Evolutionary conservation across 1,284 basidiomycete genomes (phyloP).

Genomic region (Amylostereum chailletii): DNA sequence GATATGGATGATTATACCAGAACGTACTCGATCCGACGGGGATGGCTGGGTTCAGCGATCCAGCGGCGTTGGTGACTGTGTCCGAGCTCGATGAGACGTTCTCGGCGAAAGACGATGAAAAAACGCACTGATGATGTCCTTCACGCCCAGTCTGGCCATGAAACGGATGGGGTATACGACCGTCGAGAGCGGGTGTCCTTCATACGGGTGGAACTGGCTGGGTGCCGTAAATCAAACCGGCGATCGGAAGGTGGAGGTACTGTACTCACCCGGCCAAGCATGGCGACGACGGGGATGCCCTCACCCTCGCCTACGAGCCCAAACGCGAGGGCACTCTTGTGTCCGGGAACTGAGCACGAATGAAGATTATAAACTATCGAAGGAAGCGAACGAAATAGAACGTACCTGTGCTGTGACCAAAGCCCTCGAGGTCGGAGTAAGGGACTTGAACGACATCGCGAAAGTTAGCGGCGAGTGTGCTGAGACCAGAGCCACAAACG

Average conservation of each 20-base stretch:
- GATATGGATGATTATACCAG: not conserved
- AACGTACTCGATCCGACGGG: constrained; percentile 73
- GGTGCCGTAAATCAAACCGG: not conserved
- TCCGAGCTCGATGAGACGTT: not conserved
- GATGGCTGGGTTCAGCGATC: constrained; percentile 63
- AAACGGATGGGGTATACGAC: constrained; percentile 74
- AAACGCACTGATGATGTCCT: constrained; percentile 61
- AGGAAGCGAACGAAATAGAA: constrained; percentile 4
- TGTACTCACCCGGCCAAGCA: constrained; percentile 67
- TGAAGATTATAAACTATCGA: not conserved
- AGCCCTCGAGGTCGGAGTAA: constrained; percentile 57
- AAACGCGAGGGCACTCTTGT: constrained; percentile 71
- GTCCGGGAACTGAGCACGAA: constrained; percentile 49
- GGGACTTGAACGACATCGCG: constrained; percentile 46
- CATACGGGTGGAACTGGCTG: constrained; percentile 73
- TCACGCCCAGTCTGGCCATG: constrained; percentile 67
- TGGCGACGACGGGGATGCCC: constrained; percentile 69
- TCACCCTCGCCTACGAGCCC: constrained; percentile 54
- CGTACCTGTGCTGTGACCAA: constrained; percentile 67
- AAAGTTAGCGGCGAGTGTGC: constrained; percentile 51
- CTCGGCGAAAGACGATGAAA: constrained; percentile 1
- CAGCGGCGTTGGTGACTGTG: constrained; percentile 79
- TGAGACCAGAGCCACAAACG: constrained; percentile 71
- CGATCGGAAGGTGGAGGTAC: not conserved
- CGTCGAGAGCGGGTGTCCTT: constrained; percentile 60